Base-by-base conservation (phyloP, 1,284 basidiomycete species). In the Cryptococcus sp. region DNA sequence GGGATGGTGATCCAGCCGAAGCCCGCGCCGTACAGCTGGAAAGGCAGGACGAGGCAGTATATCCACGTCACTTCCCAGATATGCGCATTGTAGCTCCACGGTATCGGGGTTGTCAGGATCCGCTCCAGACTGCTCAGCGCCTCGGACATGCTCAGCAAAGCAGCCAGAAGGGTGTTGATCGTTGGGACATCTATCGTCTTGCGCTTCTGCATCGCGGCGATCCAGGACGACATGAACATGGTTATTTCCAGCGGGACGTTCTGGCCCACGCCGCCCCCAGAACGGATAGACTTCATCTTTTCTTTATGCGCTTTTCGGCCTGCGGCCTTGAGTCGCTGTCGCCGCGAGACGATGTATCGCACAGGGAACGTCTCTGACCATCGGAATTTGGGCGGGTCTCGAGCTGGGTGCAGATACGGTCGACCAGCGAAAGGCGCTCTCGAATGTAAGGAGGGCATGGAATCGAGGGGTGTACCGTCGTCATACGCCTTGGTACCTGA, bases 61-160 rank as follows among this genome's bases (percentile, higher is more conserved):
- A 77, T 65, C 68, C 68, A 76, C 5, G 68, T 70, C 25, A 77
- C 71, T 45, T 72, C 68, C 70, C 74, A 76, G 50, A 78, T 78
- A 59, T 76, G 75, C 11, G 74, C 75, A 85, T 76, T 65, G 63
- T 76, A 89, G 82, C 86, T 88, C 78, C 88, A 90, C 1, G 88
- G 89, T 48, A 91, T 89, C 0, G 88, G 88, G 0, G 88, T 90
- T 0, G 88, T 89, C 15, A 90, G 79, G 63, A 90, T 89, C 46
- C 88, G 81, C 70, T 91, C 88, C 3, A 90, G 80, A 5, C 85
- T 85, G 7, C 86, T 86, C 45, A 90, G 77, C 17, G 85, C 83
- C 54, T 90, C 87, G 3, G 85, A 84, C 45, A 90, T 82, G 62
- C 83, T 81, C 63, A 82, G 83, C 8, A 89, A 71, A 1, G 84